Percentiles rank a stretch among this genome's conserved stretches.
phyloP scores from a whole-genome alignment of 441 rosid species.

The Kokia cookei region DNA sequence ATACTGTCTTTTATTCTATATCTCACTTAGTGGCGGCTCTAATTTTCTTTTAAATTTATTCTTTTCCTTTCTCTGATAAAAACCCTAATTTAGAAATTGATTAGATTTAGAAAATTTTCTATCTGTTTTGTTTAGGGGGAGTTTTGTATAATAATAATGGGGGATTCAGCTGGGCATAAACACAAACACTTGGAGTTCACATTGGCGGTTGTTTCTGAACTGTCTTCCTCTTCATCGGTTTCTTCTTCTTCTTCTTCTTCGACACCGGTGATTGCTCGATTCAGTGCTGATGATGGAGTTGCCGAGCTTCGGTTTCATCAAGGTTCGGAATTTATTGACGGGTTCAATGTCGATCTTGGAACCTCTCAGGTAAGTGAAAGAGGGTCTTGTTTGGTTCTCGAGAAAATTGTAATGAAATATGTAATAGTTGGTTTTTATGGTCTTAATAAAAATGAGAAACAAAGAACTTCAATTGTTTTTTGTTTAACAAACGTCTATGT shows the following conservation, averaged over 20 bases:
- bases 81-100: conserved; percentile 22
- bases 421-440: not conserved
- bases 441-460: not conserved
- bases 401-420: not conserved
- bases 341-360: conserved; percentile 37
- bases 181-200: conserved; percentile 37
- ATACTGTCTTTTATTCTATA: not conserved
- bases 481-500: not conserved
- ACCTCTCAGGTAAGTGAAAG: conserved; percentile 41
- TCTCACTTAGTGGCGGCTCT: not conserved
- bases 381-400: not conserved
- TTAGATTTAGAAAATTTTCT: not conserved
- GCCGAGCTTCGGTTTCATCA: conserved; percentile 46
- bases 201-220: conserved; percentile 48
- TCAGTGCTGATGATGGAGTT: conserved; percentile 34
- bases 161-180: conserved; percentile 22
- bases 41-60: too few species aligned
- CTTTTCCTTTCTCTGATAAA: not conserved
- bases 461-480: not conserved
- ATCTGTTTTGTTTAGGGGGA: not conserved
- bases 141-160: conserved; percentile 9
- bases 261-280: conserved; percentile 38
- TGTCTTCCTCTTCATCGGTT: conserved; percentile 28
- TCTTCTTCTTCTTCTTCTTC: conserved; percentile 15
- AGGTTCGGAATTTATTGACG: conserved; percentile 30